Percentiles rank a stretch among this genome's conserved stretches.
Conservation (phyloP, 164 flowering plant genomes). For the Berberis thunbergii region DNA sequence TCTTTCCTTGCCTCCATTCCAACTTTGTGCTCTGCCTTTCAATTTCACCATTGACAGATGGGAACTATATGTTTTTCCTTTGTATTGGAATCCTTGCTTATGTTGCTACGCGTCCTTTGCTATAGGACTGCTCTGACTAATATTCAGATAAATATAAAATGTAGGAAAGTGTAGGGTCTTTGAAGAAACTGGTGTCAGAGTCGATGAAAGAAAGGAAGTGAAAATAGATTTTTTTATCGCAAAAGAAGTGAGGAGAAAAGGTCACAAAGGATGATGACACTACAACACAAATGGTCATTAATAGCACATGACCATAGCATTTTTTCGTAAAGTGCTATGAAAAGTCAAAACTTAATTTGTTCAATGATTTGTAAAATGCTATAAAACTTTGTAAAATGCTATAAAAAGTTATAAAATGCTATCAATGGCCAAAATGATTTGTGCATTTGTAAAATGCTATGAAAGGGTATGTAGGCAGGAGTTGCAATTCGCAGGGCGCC, state of each 20-base stretch:
- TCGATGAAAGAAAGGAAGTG: neutral
- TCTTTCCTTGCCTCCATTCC: slow-evolving; percentile 15
- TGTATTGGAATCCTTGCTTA: slow-evolving; percentile 50
- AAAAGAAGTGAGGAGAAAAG: neutral
- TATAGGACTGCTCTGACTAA: neutral
- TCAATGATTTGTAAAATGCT: too few species aligned
- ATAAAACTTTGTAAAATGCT: too few species aligned
- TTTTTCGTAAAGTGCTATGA: too few species aligned
- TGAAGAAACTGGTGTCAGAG: neutral
- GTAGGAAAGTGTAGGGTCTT: neutral
- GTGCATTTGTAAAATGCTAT: too few species aligned
- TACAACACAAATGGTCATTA: too few species aligned
- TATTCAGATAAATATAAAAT: neutral
- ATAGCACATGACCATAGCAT: too few species aligned
- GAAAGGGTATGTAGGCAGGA: too few species aligned
- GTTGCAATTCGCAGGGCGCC: too few species aligned
- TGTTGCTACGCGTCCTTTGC: slow-evolving; percentile 28
- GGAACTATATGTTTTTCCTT: slow-evolving; percentile 42
- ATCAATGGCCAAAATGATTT: too few species aligned
- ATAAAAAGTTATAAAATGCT: too few species aligned
- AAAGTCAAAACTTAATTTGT: too few species aligned
- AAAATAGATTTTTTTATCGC: neutral
- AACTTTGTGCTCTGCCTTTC: slow-evolving; percentile 15
- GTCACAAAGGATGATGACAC: neutral
- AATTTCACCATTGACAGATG: slow-evolving; percentile 26